Evolutionary conservation across 2,329 filamentous ascomycete genomes (phyloP).

Genomic region (Calonectria honghensis): DNA sequence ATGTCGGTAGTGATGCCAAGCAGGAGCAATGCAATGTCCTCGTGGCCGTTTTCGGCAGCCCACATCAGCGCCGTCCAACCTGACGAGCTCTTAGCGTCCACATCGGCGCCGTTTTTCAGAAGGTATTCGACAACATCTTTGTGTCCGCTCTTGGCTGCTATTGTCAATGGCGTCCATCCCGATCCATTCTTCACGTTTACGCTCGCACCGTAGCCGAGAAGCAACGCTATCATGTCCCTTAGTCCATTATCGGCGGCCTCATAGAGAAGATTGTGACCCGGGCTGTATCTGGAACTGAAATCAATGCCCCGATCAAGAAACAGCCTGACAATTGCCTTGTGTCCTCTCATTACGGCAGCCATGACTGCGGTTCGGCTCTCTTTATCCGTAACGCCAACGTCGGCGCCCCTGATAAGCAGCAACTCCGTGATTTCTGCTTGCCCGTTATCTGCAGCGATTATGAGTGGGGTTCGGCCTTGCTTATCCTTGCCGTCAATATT

Average conservation of each 20-base stretch:
- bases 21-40: neutral
- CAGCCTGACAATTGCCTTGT: neutral
- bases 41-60: neutral
- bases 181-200: neutral
- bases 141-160: neutral
- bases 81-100: neutral
- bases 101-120: neutral
- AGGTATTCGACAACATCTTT: neutral
- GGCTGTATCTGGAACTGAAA: neutral
- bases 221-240: neutral
- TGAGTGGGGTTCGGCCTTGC: neutral
- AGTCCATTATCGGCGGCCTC: neutral
- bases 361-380: neutral
- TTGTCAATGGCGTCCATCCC: neutral
- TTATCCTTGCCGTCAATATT: neutral
- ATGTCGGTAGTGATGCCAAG: neutral
- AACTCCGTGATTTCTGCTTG: neutral
- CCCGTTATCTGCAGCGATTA: neutral
- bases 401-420: neutral
- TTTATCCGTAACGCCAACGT: neutral
- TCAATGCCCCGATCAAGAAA: neutral
- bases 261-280: neutral
- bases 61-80: neutral
- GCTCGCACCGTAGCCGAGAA: neutral
- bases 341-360: neutral